Evolutionary conservation across 257 asterid species (phyloP).

Genomic region (Paulownia fortunei): DNA sequence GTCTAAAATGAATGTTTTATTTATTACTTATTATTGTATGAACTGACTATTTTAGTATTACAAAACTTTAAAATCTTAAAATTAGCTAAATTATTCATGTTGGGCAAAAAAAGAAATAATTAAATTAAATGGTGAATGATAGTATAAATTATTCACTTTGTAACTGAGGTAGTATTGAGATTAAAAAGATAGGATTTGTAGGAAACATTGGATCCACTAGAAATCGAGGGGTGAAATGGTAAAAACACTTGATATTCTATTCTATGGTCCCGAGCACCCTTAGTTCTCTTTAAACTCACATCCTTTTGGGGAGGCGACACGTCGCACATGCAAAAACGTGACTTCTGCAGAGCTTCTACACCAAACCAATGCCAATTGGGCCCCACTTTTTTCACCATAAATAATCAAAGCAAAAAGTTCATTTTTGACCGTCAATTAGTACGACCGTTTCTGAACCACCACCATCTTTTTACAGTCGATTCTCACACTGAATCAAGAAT

Average conservation of each 20-base stretch:
- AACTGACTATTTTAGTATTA: no score
- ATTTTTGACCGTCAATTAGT: constrained; percentile 43
- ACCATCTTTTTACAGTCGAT: constrained; percentile 24
- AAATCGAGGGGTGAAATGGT: constrained; percentile 25
- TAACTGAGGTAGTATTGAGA: no score
- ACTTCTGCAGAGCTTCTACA: constrained; percentile 19
- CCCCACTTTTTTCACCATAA: constrained; percentile 33
- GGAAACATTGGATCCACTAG: constrained; percentile 34
- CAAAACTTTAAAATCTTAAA: no score
- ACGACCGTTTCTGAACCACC: constrained; percentile 3
- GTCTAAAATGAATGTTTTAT: no score
- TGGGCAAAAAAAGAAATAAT: no score
- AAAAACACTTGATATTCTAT: constrained; percentile 4
- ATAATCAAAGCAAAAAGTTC: constrained; percentile 66
- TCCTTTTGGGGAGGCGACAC: constrained; percentile 45
- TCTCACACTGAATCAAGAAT: constrained; percentile 2
- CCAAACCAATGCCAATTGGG: constrained; percentile 20
- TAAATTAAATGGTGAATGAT: no score
- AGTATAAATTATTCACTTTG: not conserved
- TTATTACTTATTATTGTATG: no score
- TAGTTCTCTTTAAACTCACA: not conserved
- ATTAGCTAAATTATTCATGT: not conserved
- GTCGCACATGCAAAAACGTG: constrained; percentile 69
- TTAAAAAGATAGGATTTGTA: not conserved
- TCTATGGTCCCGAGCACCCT: not conserved